These are phyloP conservation scores for Moricandia moricandioides DNA, from an alignment of 345 rosid species.

Conservation along the genomic window DNA sequence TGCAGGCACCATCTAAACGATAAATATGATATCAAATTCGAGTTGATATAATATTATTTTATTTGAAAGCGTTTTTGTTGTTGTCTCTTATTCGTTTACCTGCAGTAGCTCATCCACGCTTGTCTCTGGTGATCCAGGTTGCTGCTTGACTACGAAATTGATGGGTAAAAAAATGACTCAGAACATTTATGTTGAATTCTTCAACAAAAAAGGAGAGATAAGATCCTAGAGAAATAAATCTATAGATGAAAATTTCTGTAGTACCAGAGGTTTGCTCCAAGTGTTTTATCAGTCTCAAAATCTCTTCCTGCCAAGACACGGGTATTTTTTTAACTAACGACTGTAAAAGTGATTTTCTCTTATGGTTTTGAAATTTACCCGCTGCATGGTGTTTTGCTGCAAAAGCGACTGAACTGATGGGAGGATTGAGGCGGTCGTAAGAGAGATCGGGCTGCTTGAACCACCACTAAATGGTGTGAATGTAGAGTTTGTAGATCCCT, in stretches of 20 bases:
- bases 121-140: constrained; percentile 54
- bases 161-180: constrained; percentile 8
- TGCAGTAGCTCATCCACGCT: constrained; percentile 56
- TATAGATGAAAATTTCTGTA: constrained; percentile 6
- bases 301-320: constrained; percentile 76
- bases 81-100: constrained; percentile 41
- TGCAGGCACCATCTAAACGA: constrained; percentile 55
- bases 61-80: not conserved
- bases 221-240: not conserved
- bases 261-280: constrained; percentile 85
- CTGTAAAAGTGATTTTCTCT: not conserved
- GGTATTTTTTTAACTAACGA: not conserved
- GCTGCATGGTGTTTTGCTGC: constrained; percentile 77
- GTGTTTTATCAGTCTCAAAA: constrained; percentile 69
- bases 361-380: constrained; percentile 46
- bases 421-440: constrained; percentile 50
- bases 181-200: constrained; percentile 14
- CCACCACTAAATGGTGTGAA: constrained; percentile 50
- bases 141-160: constrained; percentile 62
- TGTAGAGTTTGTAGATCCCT: constrained; percentile 63
- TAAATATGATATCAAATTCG: constrained; percentile 11
- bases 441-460: constrained; percentile 47
- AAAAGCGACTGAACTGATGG: constrained; percentile 75
- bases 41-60: not conserved
- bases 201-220: not conserved